Evolutionary conservation across 495 filamentous ascomycete species (phyloP), one percentile per base, ranked within the genome.

Genomic region (Lasiosphaeria ovina): DNA sequence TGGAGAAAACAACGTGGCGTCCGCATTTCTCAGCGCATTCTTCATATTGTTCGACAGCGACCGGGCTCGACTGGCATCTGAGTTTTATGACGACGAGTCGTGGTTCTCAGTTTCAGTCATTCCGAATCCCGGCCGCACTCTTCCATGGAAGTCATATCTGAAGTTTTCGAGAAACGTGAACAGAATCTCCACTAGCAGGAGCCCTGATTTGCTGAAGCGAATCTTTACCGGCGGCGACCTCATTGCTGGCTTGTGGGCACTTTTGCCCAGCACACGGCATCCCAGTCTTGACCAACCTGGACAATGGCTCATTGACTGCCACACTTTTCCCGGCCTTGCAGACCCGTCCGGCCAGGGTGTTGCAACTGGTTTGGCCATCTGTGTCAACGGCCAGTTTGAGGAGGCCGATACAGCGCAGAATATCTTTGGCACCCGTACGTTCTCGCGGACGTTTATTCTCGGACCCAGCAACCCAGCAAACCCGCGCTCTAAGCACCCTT

Each of bases 291-390:
- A 81, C 3, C 80, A 90, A 35, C 71, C 85, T 1, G 74, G 82
- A 38, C 83, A 90, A 59, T 97, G 89, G 81, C 79, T 89, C 35
- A 82, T 97, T 57, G 92, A 97, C 69, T 92, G 92, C 65, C 86
- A 91, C 62, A 84, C 87, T 8, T 77, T 93, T 4, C 85, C 87
- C 3, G 84, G 87, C 35, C 80, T 94, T 11, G 81, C 84, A 0
- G 90, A 96, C 63, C 85, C 84, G 3, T 76, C 81, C n/a, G 85
- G 88, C 9, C 82, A 87, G 53, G 85, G 79, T 55, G 67, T 76
- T 5, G 73, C 73, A 14, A 86, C 85, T 52, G 93, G 93, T 34
- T 80, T 96, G 59, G 80, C 92, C 24, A 85, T 96, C 66, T 89
- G 82, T 49, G 81, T 94, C 36, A 87, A 93, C 62, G 89, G 92